Evolutionary conservation across 257 asterid species (phyloP).

Genomic region (Nicotiana undulata): DNA sequence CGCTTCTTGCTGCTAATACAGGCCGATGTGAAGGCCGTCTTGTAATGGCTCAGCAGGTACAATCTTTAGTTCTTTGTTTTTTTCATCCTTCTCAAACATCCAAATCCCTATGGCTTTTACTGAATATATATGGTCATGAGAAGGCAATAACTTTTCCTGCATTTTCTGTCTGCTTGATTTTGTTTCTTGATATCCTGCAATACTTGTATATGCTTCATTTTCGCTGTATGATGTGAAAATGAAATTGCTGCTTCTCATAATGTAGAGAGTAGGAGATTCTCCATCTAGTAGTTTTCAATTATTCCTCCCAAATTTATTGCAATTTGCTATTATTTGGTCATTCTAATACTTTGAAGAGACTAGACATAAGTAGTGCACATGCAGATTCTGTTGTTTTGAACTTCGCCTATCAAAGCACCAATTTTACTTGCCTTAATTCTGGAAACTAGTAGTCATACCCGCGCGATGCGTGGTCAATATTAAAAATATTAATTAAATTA

Average conservation of each 20-base stretch:
- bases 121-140: neutral
- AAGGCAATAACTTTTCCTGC: neutral
- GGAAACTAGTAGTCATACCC: no score
- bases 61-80: constrained; percentile 3
- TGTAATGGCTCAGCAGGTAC: constrained; percentile 96
- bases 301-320: neutral
- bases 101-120: neutral
- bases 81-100: neutral
- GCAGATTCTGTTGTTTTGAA: neutral
- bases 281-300: neutral
- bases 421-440: neutral
- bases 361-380: neutral
- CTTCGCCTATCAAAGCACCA: neutral
- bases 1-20: constrained; percentile 71
- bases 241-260: neutral
- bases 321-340: neutral
- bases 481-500: no score
- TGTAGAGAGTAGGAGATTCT: neutral
- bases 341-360: neutral
- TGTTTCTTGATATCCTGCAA: neutral
- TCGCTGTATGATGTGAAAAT: neutral
- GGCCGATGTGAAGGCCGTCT: constrained; percentile 94
- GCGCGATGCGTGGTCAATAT: no score
- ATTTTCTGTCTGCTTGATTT: neutral
- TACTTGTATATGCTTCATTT: neutral